Percentiles rank a stretch among this genome's conserved stretches.
Evolutionary conservation across 2,329 filamentous ascomycete species (phyloP).

Genomic region (Fusarium temperatum): DNA sequence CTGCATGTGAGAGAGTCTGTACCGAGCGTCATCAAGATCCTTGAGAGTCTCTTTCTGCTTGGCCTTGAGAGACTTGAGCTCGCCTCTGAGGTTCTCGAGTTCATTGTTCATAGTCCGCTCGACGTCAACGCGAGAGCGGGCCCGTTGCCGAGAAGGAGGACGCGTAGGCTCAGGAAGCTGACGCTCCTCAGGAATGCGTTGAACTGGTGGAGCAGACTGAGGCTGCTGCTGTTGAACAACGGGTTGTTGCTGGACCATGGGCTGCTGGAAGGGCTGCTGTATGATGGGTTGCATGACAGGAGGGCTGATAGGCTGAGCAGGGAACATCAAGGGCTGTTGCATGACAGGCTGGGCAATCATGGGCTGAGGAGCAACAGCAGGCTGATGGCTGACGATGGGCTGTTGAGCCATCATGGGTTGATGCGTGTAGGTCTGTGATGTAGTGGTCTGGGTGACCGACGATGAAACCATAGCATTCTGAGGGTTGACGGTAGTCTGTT

Average conservation of each 20-base stretch:
- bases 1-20: slow-evolving; percentile 36
- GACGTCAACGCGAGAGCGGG: slow-evolving; percentile 33
- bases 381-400: slow-evolving; percentile 22
- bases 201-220: slow-evolving; percentile 8
- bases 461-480: slow-evolving; percentile 23
- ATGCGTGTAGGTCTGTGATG: slow-evolving; percentile 20
- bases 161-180: slow-evolving; percentile 26
- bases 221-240: slow-evolving; percentile 14
- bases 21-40: slow-evolving; percentile 39
- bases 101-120: slow-evolving; percentile 33
- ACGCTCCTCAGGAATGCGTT: slow-evolving; percentile 25
- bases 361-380: slow-evolving; percentile 28
- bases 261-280: slow-evolving; percentile 24
- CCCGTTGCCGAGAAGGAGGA: slow-evolving; percentile 23
- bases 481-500: slow-evolving; percentile 12
- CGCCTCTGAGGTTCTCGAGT: slow-evolving; percentile 36
- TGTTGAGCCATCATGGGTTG: slow-evolving; percentile 26
- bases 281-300: slow-evolving; percentile 19
- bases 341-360: slow-evolving; percentile 31
- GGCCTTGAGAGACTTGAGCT: slow-evolving; percentile 32
- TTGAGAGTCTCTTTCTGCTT: slow-evolving; percentile 36
- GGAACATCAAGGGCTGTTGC: slow-evolving; percentile 19
- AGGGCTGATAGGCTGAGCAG: slow-evolving; percentile 25
- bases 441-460: slow-evolving; percentile 13
- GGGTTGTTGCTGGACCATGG: slow-evolving; percentile 18